Evolutionary conservation across 345 rosid genomes (phyloP), one percentile per base, ranked within the genome.

Genomic region (Cochlearia excelsa): DNA sequence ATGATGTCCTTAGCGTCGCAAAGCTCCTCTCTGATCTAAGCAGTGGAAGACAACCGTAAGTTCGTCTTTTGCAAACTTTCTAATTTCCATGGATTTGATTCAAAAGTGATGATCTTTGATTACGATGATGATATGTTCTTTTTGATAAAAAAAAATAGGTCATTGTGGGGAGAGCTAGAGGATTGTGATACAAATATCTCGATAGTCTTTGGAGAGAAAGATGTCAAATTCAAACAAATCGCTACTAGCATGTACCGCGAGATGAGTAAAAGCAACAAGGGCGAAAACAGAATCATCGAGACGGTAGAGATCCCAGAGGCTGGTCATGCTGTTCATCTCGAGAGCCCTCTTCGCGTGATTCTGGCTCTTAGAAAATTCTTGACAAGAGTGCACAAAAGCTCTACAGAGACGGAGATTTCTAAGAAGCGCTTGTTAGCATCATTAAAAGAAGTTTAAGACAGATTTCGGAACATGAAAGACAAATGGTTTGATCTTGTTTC

Each of bases 311-410:
- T 88, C 52, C 79, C 88, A 2, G 71, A 73, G 46, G 71, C 83
- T 30, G 96, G 98, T 28, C 98, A 91, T 47, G 98, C 92, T n/a
- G 88, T 79, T 7, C 96, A 91, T 79, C 65, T 91, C 57, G 98
- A 91, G 80, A 82, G 78, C 66, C 98, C 96, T 65, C 90, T 88
- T 1, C 49, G 61, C 0, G n/a, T 88, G 44, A 70, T 84, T 29
- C 69, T 72, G 31, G 70, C 86, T 30, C 57, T 91, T 44, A 75
- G 95, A 61, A 73, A 73, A 61, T 91, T 88, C 75, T 40, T 84
- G 48, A 70, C 71, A 41, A 68, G 71, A 52, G 43, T 71, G 38
- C 66, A 30, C 46, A 65, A 46, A 58, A 40, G 39, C 4, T 74
- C 68, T 4, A 39, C 48, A 39, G 70, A 56, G 56, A 51, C 45